Evolutionary conservation across 352 stramenopile genomes (phyloP), one percentile per base, ranked within the genome.

Genomic region (Phytophthora pluvialis): DNA sequence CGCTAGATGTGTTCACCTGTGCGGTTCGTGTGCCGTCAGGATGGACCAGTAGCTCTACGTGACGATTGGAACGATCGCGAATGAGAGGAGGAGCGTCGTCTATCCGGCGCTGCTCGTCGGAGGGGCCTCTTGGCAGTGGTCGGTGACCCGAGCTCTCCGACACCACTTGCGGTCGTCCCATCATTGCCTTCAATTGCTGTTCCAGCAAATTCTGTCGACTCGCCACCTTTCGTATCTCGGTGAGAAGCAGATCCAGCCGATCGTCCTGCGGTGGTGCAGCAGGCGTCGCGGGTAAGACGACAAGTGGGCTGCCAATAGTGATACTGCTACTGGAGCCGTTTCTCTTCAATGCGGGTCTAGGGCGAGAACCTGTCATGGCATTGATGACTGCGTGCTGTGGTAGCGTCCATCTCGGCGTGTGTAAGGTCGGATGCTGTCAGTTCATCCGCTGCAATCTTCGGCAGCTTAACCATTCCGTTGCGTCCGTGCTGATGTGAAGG

Each of bases 151-250:
- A 43, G 44, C 0, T 51, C 6, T 69, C 49, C 0, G 35, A 16
- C 12, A 42, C 32, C 1, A 42, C 16, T 15, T 21, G 48, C 10
- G 21, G 18, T 63, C 12, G n/a, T n/a, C 59, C 44, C 29, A 73
- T 13, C 12, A 77, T 49, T 25, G 32, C 46, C 28, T 53, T 63
- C 9, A 77, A 48, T 26, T 73, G 64, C 15, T 68, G 52, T 28
- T 73, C 64, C 59, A 77, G 50, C 12, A 44, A 15, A 60, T 62
- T 56, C 18, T 77, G 69, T 12, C 69, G 58, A 18, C 45, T 67
- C 13, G 65, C 64, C 29, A 77, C 44, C 8, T 71, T 70, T 35
- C 65, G 64, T 13, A 73, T 55, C n/a, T 77, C 69, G 10, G 35
- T 62, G 44, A 75, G 43, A 18, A 75, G 62, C 36, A 69, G 46